A percentile compares a stretch with the other conserved stretches of the same genome.
Conservation (phyloP, 108 stramenopile genomes). For the Pseudonitzschia delicatissima region DNA sequence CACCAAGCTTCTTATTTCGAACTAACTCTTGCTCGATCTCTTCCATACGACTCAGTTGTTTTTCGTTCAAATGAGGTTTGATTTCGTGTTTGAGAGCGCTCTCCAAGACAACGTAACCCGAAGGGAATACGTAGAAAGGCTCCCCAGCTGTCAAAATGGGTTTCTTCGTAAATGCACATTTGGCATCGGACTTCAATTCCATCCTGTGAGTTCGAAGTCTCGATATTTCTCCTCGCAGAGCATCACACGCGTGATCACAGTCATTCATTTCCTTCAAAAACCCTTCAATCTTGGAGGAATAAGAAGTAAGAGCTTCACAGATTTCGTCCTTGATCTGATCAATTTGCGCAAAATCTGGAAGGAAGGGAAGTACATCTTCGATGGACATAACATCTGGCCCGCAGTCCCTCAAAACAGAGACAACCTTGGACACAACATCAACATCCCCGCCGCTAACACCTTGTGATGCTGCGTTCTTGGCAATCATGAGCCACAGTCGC, state of each 20-base stretch:
- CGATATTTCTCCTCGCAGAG: constrained; percentile 62
- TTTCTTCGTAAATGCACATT: constrained; percentile 79
- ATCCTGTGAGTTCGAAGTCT: constrained; percentile 56
- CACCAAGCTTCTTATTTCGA: not conserved
- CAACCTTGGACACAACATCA: constrained; percentile 80
- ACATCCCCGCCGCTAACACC: constrained; percentile 51
- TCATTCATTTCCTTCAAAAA: constrained; percentile 85
- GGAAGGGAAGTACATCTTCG: constrained; percentile 67
- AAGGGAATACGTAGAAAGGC: constrained; percentile 86
- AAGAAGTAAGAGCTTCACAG: constrained; percentile 78
- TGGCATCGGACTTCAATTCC: constrained; percentile 63
- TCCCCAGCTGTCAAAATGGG: constrained; percentile 58
- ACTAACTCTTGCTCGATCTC: constrained; percentile 60
- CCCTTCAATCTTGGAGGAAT: constrained; percentile 80
- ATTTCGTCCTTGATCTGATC: constrained; percentile 91
- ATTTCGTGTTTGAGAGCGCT: constrained; percentile 69
- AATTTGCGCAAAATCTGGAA: constrained; percentile 84
- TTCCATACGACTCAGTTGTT: constrained; percentile 50
- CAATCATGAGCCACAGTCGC: constrained; percentile 90
- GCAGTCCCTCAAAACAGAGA: constrained; percentile 79
- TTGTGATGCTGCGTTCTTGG: constrained; percentile 73
- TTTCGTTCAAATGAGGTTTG: constrained; percentile 65
- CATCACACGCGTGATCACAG: constrained; percentile 78
- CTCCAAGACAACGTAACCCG: constrained; percentile 76
- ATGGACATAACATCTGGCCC: constrained; percentile 86